These are phyloP conservation scores for Nemania serpens DNA, from an alignment of 2,329 filamentous ascomycete species.

Conservation along the genomic window DNA sequence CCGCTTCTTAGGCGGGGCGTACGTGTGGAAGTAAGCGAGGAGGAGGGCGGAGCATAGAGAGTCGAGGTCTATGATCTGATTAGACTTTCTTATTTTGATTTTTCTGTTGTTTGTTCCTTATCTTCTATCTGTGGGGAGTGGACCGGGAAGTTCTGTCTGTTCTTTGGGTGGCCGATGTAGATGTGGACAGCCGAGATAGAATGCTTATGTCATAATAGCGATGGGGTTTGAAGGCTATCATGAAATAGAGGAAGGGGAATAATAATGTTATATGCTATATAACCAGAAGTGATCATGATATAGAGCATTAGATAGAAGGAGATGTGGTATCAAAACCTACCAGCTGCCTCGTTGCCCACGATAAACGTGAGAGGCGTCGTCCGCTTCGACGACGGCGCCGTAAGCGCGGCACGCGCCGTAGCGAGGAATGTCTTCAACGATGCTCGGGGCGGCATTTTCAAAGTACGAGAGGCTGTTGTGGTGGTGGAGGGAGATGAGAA, in stretches of 20 bases:
- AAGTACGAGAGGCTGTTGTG: not conserved
- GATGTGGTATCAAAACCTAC: constrained; percentile 43
- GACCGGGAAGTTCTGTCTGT: too few relatives aligned
- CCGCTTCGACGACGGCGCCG: constrained; percentile 47
- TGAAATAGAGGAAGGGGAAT: not conserved
- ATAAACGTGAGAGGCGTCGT: constrained; percentile 61
- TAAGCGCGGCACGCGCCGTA: constrained; percentile 26
- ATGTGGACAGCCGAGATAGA: too few relatives aligned
- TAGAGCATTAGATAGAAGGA: not conserved
- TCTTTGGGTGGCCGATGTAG: too few relatives aligned
- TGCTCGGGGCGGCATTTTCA: constrained; percentile 22
- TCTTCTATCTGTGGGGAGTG: not conserved
- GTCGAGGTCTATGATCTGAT: constrained; percentile 66
- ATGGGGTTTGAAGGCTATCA: not conserved
- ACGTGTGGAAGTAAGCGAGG: constrained; percentile 73
- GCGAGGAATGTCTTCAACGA: constrained; percentile 28
- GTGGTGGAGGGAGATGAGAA: not conserved
- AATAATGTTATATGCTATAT: not conserved
- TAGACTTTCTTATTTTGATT: not conserved
- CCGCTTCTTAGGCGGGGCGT: constrained; percentile 50
- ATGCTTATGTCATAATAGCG: not conserved
- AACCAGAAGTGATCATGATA: not conserved
- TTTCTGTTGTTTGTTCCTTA: not conserved
- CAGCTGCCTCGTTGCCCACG: constrained; percentile 70
- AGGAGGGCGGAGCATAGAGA: constrained; percentile 76